phyloP scores from a whole-genome alignment of 306 rosid species.

The Citrullus amarus region DNA sequence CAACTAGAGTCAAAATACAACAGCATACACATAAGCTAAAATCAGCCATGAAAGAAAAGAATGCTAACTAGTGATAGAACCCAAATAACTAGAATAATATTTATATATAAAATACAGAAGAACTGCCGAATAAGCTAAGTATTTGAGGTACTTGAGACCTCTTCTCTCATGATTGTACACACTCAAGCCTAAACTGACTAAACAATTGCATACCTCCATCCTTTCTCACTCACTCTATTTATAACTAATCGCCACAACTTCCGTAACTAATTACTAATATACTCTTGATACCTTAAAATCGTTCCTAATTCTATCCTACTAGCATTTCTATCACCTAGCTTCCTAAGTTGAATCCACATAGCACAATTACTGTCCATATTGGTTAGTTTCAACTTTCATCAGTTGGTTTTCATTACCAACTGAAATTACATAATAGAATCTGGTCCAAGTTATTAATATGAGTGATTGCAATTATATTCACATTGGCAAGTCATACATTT shows the following conservation, averaged over 20 bases:
- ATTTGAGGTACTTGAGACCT: neutral
- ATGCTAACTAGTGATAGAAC: neutral
- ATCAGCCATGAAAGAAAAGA: neutral
- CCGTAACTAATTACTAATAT: neutral
- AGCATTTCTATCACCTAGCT: neutral
- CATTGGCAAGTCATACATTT: neutral
- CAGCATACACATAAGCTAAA: neutral
- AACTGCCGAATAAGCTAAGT: neutral
- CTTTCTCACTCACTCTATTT: neutral
- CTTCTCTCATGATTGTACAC: neutral
- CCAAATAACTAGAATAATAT: neutral
- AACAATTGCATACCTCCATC: neutral
- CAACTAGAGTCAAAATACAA: neutral
- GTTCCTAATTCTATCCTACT: neutral
- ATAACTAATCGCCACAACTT: neutral
- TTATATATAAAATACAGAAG: neutral
- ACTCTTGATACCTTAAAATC: neutral
- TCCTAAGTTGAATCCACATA: neutral
- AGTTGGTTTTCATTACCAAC: neutral
- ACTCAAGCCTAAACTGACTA: neutral
- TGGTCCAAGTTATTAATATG: neutral
- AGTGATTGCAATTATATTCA: neutral
- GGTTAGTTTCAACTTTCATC: neutral
- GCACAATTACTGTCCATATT: neutral
- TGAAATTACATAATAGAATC: neutral